These are phyloP conservation scores for Hymenoscyphus fructigenus DNA, from an alignment of 2,329 filamentous ascomycete genomes.

Conservation along the genomic window DNA sequence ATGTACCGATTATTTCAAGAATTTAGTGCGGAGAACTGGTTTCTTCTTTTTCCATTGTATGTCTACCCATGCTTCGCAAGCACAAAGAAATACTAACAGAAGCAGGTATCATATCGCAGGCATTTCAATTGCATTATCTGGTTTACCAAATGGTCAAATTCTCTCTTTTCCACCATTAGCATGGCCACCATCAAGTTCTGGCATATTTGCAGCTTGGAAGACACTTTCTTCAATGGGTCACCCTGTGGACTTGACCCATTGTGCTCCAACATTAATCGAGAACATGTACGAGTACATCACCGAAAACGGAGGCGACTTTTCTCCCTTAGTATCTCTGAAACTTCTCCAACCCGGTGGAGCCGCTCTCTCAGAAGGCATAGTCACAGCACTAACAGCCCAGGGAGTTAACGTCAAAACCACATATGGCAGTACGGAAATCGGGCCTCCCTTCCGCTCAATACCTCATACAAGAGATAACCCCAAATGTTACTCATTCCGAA, in stretches of 20 bases:
- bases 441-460: conserved; percentile 35
- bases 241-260: conserved; percentile 35
- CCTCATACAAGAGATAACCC: conserved; percentile 32
- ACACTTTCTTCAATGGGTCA: conserved; percentile 29
- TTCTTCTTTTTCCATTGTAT: conserved; percentile 37
- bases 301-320: conserved; percentile 30
- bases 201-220: conserved; percentile 32
- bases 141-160: conserved; percentile 35
- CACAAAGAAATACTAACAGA: conserved; percentile 7
- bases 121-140: conserved; percentile 34
- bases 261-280: conserved; percentile 36
- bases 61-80: neutral
- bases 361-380: conserved; percentile 30
- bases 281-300: conserved; percentile 35
- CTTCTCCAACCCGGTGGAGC: conserved; percentile 37
- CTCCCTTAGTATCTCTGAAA: conserved; percentile 31
- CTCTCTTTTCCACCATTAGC: conserved; percentile 35
- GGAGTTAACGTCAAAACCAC: conserved; percentile 38
- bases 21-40: conserved; percentile 37
- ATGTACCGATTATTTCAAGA: conserved; percentile 38
- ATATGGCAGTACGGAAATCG: conserved; percentile 38
- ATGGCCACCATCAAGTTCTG: conserved; percentile 34
- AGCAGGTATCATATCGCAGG: conserved; percentile 36
- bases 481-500: conserved; percentile 34
- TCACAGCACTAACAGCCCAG: conserved; percentile 27